Percentiles rank a stretch among this genome's conserved stretches.
phyloP scores from a whole-genome alignment of 306 rosid species.

The Inga leiocalycina region DNA sequence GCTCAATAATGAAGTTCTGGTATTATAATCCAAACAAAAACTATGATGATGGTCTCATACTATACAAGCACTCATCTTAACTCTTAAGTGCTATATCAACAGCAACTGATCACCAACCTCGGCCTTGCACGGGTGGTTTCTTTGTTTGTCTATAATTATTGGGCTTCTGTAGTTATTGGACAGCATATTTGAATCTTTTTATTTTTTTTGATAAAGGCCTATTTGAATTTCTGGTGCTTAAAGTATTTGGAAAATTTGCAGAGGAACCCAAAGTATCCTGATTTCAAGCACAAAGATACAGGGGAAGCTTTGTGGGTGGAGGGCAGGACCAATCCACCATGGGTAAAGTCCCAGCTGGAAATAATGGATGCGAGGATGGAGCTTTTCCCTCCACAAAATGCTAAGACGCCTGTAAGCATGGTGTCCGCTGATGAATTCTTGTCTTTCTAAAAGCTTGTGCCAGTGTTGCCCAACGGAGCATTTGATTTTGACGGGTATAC shows the following conservation, averaged over 20 bases:
- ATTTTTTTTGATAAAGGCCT: not conserved
- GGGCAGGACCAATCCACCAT: slow-evolving; percentile 74
- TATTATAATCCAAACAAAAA: not conserved
- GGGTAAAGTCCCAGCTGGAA: slow-evolving; percentile 89
- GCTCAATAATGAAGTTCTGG: slow-evolving; percentile 13
- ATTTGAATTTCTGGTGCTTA: slow-evolving; percentile 14
- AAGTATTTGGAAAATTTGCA: slow-evolving; percentile 41
- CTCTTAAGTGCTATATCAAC: not conserved
- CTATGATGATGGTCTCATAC: not conserved
- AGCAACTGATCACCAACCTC: not conserved
- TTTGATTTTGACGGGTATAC: slow-evolving; percentile 1
- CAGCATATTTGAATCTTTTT: slow-evolving; percentile 9
- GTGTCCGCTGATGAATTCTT: slow-evolving; percentile 45
- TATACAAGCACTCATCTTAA: not conserved
- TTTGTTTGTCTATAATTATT: not conserved
- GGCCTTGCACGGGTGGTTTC: not conserved
- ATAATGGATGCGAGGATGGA: slow-evolving; percentile 74
- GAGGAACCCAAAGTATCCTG: slow-evolving; percentile 90
- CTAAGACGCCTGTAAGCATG: slow-evolving; percentile 46
- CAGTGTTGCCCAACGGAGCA: slow-evolving; percentile 11
- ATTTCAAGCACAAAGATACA: slow-evolving; percentile 92
- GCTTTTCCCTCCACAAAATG: slow-evolving; percentile 46
- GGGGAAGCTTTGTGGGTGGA: slow-evolving; percentile 95
- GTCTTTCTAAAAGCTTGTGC: slow-evolving; percentile 44
- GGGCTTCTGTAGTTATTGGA: not conserved